Evolutionary conservation across 1,139 yeast species (phyloP).

Genomic region (Blastobotrys arbuscula): DNA sequence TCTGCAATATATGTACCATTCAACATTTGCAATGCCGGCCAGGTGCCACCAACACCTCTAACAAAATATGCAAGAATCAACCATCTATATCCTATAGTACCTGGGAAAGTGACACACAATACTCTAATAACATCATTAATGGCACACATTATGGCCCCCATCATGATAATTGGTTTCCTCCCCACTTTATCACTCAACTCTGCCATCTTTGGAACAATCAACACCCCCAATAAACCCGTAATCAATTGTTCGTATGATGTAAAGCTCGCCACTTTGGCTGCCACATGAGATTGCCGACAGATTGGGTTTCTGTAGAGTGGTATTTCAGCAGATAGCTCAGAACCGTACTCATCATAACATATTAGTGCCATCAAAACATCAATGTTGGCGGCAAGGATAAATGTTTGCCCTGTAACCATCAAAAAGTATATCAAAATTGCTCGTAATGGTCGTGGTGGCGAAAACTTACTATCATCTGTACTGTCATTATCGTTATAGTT

Average conservation of each 20-base stretch:
- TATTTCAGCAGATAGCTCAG: not conserved
- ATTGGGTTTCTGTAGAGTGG: slow-evolving; percentile 21
- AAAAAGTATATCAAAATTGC: slow-evolving; percentile 5
- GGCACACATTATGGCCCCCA: slow-evolving; percentile 30
- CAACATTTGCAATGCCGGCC: slow-evolving; percentile 46
- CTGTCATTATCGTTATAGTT: not conserved
- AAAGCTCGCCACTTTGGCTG: slow-evolving; percentile 27
- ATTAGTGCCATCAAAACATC: slow-evolving; percentile 10
- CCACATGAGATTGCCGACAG: slow-evolving; percentile 23
- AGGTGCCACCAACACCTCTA: slow-evolving; percentile 52
- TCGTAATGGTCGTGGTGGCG: not conserved
- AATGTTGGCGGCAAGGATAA: slow-evolving; percentile 5
- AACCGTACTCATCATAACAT: slow-evolving; percentile 9
- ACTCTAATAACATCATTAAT: slow-evolving; percentile 25
- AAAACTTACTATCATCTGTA: not conserved
- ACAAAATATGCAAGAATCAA: slow-evolving; percentile 40
- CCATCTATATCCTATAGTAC: slow-evolving; percentile 33
- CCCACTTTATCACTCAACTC: slow-evolving; percentile 63
- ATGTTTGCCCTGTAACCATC: slow-evolving; percentile 7
- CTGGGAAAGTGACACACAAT: slow-evolving; percentile 27
- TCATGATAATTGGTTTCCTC: slow-evolving; percentile 44
- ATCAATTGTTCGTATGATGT: slow-evolving; percentile 24
- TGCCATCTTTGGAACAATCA: slow-evolving; percentile 41
- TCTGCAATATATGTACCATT: slow-evolving; percentile 60
- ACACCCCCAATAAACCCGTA: slow-evolving; percentile 22